These are phyloP conservation scores for Catunica adiposa DNA, from an alignment of 2,329 filamentous ascomycete genomes.

Conservation along the genomic window DNA sequence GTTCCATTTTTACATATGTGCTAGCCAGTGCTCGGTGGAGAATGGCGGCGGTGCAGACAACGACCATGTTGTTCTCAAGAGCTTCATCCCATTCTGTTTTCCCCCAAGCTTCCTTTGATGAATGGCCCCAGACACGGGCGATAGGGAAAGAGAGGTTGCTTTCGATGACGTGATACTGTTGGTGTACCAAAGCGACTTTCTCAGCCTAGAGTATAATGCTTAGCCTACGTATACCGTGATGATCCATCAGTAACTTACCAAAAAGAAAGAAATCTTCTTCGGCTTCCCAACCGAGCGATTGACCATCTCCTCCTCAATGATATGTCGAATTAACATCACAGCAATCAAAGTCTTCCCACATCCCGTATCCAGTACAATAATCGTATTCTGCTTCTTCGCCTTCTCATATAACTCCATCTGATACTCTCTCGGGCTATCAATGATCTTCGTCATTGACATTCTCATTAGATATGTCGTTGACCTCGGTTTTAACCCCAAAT, in stretches of 20 bases:
- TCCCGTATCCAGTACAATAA: constrained; percentile 88
- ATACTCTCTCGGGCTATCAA: constrained; percentile 70
- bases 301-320: constrained; percentile 62
- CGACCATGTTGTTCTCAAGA: constrained; percentile 52
- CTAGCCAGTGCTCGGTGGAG: constrained; percentile 62
- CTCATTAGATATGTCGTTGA: constrained; percentile 8
- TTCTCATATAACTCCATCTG: constrained; percentile 81
- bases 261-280: constrained; percentile 62
- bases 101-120: constrained; percentile 27
- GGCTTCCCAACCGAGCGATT: constrained; percentile 42
- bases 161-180: constrained; percentile 69
- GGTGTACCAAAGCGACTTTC: constrained; percentile 76
- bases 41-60: constrained; percentile 87
- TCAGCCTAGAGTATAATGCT: constrained; percentile 49
- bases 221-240: neutral
- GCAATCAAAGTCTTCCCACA: constrained; percentile 96
- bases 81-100: constrained; percentile 35
- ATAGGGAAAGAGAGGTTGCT: constrained; percentile 66
- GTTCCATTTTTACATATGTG: constrained; percentile 61
- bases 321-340: constrained; percentile 62
- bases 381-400: constrained; percentile 70
- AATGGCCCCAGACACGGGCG: constrained; percentile 58
- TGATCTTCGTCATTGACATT: constrained; percentile 36
- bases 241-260: constrained; percentile 32
- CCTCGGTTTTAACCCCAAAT: neutral